These are phyloP conservation scores for Pyrrhoderma noxium DNA, from an alignment of 1,284 basidiomycete species.

Conservation along the genomic window DNA sequence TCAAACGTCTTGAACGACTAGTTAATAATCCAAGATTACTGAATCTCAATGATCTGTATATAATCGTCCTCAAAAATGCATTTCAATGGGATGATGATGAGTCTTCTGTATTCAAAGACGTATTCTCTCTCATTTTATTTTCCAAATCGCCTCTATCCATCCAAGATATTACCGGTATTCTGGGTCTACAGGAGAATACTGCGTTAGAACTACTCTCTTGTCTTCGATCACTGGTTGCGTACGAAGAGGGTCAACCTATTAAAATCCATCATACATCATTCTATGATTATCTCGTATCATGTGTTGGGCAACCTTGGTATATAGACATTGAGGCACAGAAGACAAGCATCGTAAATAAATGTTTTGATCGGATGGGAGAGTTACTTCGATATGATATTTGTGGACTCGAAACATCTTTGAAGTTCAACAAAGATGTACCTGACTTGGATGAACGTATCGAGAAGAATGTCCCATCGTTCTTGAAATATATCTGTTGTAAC, in stretches of 20 bases:
- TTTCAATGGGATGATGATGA: background rate
- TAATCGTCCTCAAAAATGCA: background rate
- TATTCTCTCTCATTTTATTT: background rate
- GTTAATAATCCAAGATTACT: background rate
- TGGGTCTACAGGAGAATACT: background rate
- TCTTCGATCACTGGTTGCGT: background rate
- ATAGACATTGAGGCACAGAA: background rate
- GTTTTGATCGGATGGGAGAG: background rate
- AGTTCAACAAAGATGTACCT: constrained; percentile 4
- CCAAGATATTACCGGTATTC: background rate
- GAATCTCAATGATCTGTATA: background rate
- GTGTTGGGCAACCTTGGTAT: background rate
- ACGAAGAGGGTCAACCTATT: background rate
- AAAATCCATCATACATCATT: constrained; percentile 1
- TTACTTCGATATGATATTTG: constrained; percentile 5
- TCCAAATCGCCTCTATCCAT: background rate
- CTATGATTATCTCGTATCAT: background rate
- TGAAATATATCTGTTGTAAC: constrained; percentile 14
- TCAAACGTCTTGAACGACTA: background rate
- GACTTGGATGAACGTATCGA: background rate
- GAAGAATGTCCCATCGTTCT: background rate
- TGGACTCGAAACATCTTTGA: constrained; percentile 1
- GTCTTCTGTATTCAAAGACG: background rate
- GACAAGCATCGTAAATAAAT: background rate
- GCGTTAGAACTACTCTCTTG: background rate